phyloP scores from a whole-genome alignment of 2,329 filamentous ascomycete species.

The Mariannaea elegans region DNA sequence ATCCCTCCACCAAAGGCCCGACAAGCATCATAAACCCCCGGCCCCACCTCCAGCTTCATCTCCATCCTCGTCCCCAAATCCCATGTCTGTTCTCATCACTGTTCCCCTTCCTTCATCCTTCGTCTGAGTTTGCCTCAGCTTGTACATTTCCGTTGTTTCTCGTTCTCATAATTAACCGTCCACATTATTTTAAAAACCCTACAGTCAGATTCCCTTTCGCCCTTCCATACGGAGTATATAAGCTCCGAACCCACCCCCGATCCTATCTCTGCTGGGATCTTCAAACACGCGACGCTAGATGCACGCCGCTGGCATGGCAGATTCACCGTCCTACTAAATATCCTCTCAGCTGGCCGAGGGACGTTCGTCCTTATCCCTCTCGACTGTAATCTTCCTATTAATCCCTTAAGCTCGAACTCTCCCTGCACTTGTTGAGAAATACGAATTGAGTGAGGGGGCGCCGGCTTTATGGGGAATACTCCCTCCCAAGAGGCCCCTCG shows the following conservation, averaged over 20 bases:
- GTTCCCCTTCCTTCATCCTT: constrained; percentile 24
- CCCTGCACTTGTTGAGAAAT: constrained; percentile 13
- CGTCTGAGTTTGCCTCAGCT: constrained; percentile 1
- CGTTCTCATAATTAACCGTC: not conserved
- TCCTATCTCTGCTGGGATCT: constrained; percentile 7
- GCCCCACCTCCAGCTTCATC: constrained; percentile 32
- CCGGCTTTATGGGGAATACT: constrained; percentile 58
- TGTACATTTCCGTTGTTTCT: constrained; percentile 4
- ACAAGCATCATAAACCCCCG: constrained; percentile 37
- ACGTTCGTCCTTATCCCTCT: constrained; percentile 21
- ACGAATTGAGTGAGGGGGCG: constrained; percentile 15
- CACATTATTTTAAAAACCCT: not conserved
- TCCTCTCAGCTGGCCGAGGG: constrained; percentile 34
- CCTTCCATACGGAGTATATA: not conserved
- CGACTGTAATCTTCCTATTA: constrained; percentile 19
- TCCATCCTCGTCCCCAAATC: constrained; percentile 30
- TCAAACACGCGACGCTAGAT: constrained; percentile 19
- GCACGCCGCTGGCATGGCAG: constrained; percentile 36
- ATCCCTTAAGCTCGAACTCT: not conserved
- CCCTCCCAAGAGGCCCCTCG: constrained; percentile 55
- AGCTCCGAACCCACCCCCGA: not conserved
- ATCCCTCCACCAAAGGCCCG: constrained; percentile 27
- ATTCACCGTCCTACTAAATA: constrained; percentile 34
- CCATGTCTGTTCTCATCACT: constrained; percentile 16
- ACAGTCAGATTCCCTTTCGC: not conserved